These are phyloP conservation scores for Neopestalotiopsis sp. DNA, from an alignment of 2,329 filamentous ascomycete species.

Conservation along the genomic window DNA sequence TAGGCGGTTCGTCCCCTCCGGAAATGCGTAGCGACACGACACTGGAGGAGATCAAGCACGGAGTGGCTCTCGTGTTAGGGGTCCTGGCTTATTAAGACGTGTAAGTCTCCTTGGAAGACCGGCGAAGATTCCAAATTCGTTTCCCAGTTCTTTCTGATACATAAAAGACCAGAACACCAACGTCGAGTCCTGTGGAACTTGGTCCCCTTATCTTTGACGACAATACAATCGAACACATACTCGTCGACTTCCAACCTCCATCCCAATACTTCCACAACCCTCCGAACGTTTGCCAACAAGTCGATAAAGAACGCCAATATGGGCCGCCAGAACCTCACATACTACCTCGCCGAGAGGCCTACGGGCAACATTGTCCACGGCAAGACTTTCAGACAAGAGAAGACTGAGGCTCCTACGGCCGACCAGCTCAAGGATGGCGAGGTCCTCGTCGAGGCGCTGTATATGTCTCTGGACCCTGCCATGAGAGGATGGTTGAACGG, in stretches of 20 bases:
- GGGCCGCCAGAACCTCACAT: conserved; percentile 51
- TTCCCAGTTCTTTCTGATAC: background rate
- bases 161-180: background rate
- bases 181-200: background rate
- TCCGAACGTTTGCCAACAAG: background rate
- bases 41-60: background rate
- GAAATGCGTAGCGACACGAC: background rate
- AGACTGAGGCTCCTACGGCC: conserved; percentile 54
- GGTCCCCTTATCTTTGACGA: background rate
- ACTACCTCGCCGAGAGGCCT: conserved; percentile 70
- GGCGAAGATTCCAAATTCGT: background rate
- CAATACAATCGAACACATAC: background rate
- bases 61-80: background rate
- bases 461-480: conserved; percentile 75
- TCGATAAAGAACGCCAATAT: conserved; percentile 34
- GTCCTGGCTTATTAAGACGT: background rate
- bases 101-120: background rate
- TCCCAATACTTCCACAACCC: background rate
- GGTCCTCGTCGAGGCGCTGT: conserved; percentile 65
- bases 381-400: conserved; percentile 65
- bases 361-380: conserved; percentile 65
- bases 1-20: background rate
- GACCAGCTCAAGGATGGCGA: conserved; percentile 67
- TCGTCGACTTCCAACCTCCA: background rate
- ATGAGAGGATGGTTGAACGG: conserved; percentile 76